phyloP scores from a whole-genome alignment of 352 stramenopile species.

The Pythium graminicola region DNA sequence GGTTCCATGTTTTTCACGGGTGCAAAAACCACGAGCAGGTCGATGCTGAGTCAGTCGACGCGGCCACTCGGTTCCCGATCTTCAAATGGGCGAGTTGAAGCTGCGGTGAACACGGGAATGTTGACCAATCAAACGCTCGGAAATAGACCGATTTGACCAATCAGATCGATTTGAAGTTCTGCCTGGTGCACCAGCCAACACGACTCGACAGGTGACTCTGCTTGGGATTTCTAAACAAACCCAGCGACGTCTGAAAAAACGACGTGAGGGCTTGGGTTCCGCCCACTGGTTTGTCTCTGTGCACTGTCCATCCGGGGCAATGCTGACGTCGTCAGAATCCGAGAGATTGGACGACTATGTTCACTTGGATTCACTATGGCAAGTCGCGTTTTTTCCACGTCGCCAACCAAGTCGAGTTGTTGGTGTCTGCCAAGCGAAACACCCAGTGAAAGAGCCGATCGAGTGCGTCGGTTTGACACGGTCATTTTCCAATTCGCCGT shows the following conservation, averaged over 20 bases:
- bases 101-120: slow-evolving; percentile 12
- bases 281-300: slow-evolving; percentile 7
- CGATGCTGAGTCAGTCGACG: not conserved
- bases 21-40: slow-evolving; percentile 14
- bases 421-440: not conserved
- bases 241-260: slow-evolving; percentile 13
- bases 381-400: slow-evolving; percentile 6
- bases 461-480: slow-evolving; percentile 1
- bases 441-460: not conserved
- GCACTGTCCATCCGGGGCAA: not conserved
- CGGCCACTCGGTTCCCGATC: slow-evolving; percentile 7
- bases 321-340: slow-evolving; percentile 11
- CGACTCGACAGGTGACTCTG: too few relatives aligned
- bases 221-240: slow-evolving; percentile 14
- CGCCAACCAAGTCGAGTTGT: not conserved
- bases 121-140: slow-evolving; percentile 11
- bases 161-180: slow-evolving; percentile 18
- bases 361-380: slow-evolving; percentile 22
- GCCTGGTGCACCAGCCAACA: slow-evolving; percentile 1
- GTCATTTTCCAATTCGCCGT: slow-evolving; percentile 17
- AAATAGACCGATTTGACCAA: not conserved
- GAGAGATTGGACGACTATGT: too few relatives aligned
- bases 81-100: slow-evolving; percentile 19
- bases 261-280: slow-evolving; percentile 23
- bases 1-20: slow-evolving; percentile 10